Evolutionary conservation across 176 grass and related monocot genomes (phyloP).

Genomic region (Cenchrus americanus): DNA sequence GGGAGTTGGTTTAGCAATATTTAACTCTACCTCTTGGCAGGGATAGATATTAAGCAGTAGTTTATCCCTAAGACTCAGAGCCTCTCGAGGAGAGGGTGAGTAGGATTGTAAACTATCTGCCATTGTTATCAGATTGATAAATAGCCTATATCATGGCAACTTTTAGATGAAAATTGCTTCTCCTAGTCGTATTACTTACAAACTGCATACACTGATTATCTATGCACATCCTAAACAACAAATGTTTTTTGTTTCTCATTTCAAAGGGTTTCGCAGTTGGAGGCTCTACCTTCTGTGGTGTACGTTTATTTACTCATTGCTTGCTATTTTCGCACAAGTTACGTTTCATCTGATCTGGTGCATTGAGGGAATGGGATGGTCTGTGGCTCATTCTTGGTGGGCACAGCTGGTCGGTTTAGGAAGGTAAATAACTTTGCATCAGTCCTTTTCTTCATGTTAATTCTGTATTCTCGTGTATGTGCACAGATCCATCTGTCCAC

Average conservation of each 20-base stretch:
- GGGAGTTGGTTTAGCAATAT: too few relatives aligned
- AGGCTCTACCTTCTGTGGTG: slow-evolving; percentile 70
- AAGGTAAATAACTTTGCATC: slow-evolving; percentile 59
- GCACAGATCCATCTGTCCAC: slow-evolving; percentile 30
- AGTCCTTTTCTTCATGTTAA: slow-evolving; percentile 22
- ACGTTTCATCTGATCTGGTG: slow-evolving; percentile 85
- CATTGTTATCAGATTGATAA: too few relatives aligned
- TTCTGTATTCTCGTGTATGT: slow-evolving; percentile 36
- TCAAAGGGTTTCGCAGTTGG: slow-evolving; percentile 73
- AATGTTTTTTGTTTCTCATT: slow-evolving; percentile 34
- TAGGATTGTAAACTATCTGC: too few relatives aligned
- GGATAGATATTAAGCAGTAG: too few relatives aligned
- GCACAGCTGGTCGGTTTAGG: slow-evolving; percentile 74
- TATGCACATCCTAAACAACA: not conserved
- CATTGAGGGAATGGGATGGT: slow-evolving; percentile 73
- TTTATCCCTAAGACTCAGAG: too few relatives aligned
- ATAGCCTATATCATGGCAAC: not conserved
- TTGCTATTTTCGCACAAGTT: slow-evolving; percentile 77
- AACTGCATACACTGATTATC: slow-evolving; percentile 28
- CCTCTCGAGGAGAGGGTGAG: too few relatives aligned
- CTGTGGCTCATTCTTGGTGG: slow-evolving; percentile 74
- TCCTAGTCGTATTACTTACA: not conserved
- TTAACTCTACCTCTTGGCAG: too few relatives aligned
- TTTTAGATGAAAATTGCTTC: slow-evolving; percentile 8
- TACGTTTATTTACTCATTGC: slow-evolving; percentile 77